Evolutionary conservation across 768 basidiomycete species (phyloP).

Genomic region (Trametes meyenii): DNA sequence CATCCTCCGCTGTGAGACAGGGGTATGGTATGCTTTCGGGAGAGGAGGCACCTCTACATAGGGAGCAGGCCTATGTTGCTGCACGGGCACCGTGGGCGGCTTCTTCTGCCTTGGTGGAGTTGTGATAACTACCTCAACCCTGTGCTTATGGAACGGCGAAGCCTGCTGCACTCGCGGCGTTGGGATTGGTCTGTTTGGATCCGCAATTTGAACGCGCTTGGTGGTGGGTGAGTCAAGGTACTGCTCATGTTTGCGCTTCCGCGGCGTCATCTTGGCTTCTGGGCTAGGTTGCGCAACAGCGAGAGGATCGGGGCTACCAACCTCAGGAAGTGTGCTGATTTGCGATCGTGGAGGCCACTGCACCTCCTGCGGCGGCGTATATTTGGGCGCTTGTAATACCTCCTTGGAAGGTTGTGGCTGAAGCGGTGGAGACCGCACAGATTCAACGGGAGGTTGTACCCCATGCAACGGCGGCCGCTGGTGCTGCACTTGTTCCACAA

Average conservation of each 20-base stretch:
- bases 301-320: constrained; percentile 56
- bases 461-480: not conserved
- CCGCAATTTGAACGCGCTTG: constrained; percentile 54
- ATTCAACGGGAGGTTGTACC: not conserved
- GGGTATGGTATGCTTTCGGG: constrained; percentile 28
- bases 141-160: constrained; percentile 1
- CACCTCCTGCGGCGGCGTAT: not conserved
- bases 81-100: constrained; percentile 14
- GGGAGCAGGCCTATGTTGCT: constrained; percentile 29
- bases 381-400: not conserved
- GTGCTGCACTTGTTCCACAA: too few relatives aligned
- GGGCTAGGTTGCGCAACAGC: constrained; percentile 40
- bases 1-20: constrained; percentile 23
- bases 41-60: constrained; percentile 36
- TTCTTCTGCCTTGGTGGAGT: constrained; percentile 16
- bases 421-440: not conserved
- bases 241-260: constrained; percentile 69
- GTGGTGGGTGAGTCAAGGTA: constrained; percentile 61
- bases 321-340: not conserved
- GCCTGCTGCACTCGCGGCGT: constrained; percentile 23
- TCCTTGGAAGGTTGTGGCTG: not conserved
- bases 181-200: constrained; percentile 21
- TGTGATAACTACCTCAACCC: constrained; percentile 15
- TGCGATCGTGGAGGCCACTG: constrained; percentile 33
- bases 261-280: constrained; percentile 52